A percentile compares a stretch with the other conserved stretches of the same genome.
These are phyloP conservation scores for Flaveria robusta DNA, from an alignment of 129 eudicot species.

Conservation along the genomic window DNA sequence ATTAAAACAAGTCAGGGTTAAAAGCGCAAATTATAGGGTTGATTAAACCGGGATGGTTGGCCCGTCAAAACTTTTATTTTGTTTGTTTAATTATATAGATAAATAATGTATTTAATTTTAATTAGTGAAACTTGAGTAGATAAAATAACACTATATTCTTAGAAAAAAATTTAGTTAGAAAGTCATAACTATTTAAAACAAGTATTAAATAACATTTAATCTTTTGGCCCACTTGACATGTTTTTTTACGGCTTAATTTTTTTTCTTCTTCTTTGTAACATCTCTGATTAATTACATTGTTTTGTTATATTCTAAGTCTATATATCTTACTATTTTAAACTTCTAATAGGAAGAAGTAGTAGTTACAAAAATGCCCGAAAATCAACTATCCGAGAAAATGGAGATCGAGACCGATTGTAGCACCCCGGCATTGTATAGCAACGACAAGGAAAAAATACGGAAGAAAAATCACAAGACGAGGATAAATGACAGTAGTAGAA, in stretches of 20 bases:
- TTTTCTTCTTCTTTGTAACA: neutral
- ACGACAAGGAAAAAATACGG: slow-evolving; percentile 46
- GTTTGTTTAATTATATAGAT: no score
- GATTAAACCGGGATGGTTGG: no score
- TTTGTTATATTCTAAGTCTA: neutral
- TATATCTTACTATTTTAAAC: neutral
- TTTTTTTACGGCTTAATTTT: neutral
- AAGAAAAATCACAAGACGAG: slow-evolving; percentile 38
- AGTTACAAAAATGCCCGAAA: slow-evolving; percentile 40
- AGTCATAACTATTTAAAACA: neutral
- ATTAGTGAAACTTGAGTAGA: neutral
- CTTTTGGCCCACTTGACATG: neutral
- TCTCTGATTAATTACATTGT: neutral
- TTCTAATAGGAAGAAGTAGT: slow-evolving; percentile 47
- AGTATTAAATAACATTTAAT: no score
- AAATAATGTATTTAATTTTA: no score
- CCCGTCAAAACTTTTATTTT: no score
- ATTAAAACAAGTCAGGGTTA: no score
- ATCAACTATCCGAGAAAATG: slow-evolving; percentile 52
- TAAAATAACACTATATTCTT: neutral
- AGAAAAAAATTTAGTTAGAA: neutral
- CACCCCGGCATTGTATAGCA: slow-evolving; percentile 70
- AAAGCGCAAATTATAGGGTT: no score
- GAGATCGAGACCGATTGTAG: slow-evolving; percentile 68
- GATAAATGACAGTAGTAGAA: slow-evolving; percentile 15